A percentile compares a stretch with the other conserved stretches of the same genome.
phyloP scores from a whole-genome alignment of 768 basidiomycete genomes.

The Thelephora ganbajun region DNA sequence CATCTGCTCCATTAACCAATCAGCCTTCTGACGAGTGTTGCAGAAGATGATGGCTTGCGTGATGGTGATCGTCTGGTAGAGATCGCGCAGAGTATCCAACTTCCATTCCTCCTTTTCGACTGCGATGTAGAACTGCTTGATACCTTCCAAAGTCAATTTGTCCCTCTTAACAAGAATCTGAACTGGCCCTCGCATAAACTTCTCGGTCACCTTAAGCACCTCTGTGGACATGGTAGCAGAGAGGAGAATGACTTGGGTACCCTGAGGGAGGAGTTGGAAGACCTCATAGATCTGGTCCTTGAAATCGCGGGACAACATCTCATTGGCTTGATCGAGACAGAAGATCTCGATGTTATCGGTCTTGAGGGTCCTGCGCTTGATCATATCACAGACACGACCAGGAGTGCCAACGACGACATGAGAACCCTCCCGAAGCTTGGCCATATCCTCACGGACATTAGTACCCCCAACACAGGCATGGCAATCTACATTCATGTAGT shows the following conservation, averaged over 20 bases:
- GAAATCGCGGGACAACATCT: slow-evolving; percentile 97
- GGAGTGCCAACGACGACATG: slow-evolving; percentile 91
- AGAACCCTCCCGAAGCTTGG: slow-evolving; percentile 87
- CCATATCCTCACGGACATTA: slow-evolving; percentile 94
- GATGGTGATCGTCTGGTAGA: slow-evolving; percentile 98
- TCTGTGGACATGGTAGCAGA: slow-evolving; percentile 97
- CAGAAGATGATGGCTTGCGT: slow-evolving; percentile 99
- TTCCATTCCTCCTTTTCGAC: slow-evolving; percentile 99
- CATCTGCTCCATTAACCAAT: slow-evolving; percentile 98
- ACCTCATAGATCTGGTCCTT: slow-evolving; percentile 99
- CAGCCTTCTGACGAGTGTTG: slow-evolving; percentile 97
- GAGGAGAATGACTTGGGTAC: slow-evolving; percentile 92
- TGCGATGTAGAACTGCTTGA: slow-evolving; percentile 98
- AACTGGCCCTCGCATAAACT: slow-evolving; percentile 97
- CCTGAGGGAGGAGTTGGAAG: slow-evolving; percentile 92
- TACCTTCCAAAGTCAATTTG: slow-evolving; percentile 96
- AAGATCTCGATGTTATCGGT: slow-evolving; percentile 86
- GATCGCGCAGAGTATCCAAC: slow-evolving; percentile 94
- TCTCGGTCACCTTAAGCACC: slow-evolving; percentile 95
- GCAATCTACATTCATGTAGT: slow-evolving; percentile 90
- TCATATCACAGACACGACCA: slow-evolving; percentile 94
- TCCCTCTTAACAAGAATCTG: slow-evolving; percentile 97
- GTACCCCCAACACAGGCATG: slow-evolving; percentile 97
- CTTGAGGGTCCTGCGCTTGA: slow-evolving; percentile 80
- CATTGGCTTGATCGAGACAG: slow-evolving; percentile 98